Evolutionary conservation across 768 basidiomycete species (phyloP).

Genomic region (Kwoniella mangroviensis): DNA sequence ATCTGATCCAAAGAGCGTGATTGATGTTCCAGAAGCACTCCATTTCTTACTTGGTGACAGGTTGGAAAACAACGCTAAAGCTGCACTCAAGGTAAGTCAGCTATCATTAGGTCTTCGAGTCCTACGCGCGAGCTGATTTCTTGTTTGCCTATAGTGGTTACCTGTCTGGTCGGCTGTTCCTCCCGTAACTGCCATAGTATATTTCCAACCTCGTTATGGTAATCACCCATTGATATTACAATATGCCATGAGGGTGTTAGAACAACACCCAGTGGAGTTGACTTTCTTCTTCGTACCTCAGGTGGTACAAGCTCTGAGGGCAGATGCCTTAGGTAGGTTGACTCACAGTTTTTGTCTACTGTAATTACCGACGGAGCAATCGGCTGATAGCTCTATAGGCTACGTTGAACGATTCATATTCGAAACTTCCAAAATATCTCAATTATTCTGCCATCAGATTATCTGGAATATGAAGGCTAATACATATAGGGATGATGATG

Average conservation of each 20-base stretch:
- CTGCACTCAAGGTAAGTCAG: conserved; percentile 73
- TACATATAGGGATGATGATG: conserved; percentile 87
- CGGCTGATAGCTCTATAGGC: conserved; percentile 61
- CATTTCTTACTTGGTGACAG: conserved; percentile 76
- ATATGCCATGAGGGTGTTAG: conserved; percentile 93
- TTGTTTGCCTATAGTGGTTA: conserved; percentile 66
- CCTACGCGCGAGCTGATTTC: neutral
- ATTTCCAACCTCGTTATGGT: conserved; percentile 79
- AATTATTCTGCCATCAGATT: conserved; percentile 97
- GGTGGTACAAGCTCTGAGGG: conserved; percentile 92
- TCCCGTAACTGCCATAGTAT: conserved; percentile 64
- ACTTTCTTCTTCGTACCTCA: conserved; percentile 99
- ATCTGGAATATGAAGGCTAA: conserved; percentile 99
- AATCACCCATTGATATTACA: conserved; percentile 85
- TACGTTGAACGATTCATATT: conserved; percentile 95
- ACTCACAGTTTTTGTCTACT: neutral
- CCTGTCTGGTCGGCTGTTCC: conserved; percentile 87
- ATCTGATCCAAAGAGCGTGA: conserved; percentile 69
- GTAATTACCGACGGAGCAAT: neutral
- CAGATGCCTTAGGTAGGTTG: conserved; percentile 77
- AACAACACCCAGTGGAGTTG: conserved; percentile 89
- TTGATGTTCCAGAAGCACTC: conserved; percentile 80
- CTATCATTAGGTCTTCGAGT: neutral
- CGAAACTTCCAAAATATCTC: conserved; percentile 95
- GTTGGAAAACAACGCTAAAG: conserved; percentile 65